phyloP scores from a whole-genome alignment of 352 stramenopile species.

The Pythium brachiatum region DNA sequence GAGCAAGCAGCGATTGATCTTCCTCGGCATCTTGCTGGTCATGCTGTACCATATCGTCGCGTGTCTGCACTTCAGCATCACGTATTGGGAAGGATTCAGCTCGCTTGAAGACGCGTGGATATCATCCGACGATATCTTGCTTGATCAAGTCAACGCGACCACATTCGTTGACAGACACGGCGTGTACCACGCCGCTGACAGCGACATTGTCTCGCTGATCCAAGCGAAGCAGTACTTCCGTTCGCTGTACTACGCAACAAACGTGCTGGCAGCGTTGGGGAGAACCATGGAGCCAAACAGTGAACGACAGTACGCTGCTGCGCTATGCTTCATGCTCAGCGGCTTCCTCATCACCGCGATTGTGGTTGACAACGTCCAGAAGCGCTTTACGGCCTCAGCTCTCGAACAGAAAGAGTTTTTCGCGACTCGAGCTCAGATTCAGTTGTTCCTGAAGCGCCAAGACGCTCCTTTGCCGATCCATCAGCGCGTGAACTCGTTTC shows the following conservation, averaged over 20 bases:
- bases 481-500: neutral
- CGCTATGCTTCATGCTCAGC: neutral
- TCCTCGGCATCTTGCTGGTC: conserved; percentile 39
- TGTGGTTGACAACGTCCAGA: neutral
- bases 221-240: conserved; percentile 52
- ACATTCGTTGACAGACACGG: conserved; percentile 33
- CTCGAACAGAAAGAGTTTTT: neutral
- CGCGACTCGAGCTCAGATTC: neutral
- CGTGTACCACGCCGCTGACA: conserved; percentile 17
- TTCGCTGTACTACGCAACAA: conserved; percentile 55
- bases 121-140: neutral
- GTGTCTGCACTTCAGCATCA: conserved; percentile 43
- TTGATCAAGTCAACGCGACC: conserved; percentile 10
- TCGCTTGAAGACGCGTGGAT: conserved; percentile 31
- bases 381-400: conserved; percentile 15
- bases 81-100: conserved; percentile 34
- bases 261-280: conserved; percentile 36
- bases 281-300: neutral
- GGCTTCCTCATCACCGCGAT: neutral
- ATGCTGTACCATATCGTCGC: conserved; percentile 57
- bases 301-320: neutral
- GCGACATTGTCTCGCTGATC: conserved; percentile 29
- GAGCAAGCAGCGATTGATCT: conserved; percentile 27
- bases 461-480: neutral
- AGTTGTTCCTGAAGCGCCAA: neutral